Evolutionary conservation across 1,139 yeast species (phyloP).

Genomic region (Insectozyma bohioensis): DNA sequence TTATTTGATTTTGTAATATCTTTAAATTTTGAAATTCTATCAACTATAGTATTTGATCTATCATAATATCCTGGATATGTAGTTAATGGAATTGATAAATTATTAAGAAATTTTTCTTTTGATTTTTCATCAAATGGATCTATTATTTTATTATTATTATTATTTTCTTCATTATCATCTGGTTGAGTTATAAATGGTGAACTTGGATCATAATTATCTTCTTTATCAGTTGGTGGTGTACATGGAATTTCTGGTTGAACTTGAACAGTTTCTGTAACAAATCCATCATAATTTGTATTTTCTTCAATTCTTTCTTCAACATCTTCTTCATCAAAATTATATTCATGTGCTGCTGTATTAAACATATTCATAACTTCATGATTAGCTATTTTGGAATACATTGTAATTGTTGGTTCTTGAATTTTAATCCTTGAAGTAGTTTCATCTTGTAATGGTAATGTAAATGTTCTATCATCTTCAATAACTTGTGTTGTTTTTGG

Average conservation of each 20-base stretch:
- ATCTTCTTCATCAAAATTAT: conserved; percentile 32
- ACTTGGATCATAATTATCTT: conserved; percentile 16
- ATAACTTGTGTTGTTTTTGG: conserved; percentile 2
- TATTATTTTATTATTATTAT: conserved; percentile 11
- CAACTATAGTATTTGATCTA: conserved; percentile 14
- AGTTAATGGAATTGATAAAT: conserved; percentile 25
- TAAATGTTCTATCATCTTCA: conserved; percentile 25
- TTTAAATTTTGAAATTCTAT: conserved; percentile 29
- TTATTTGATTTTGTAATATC: conserved; percentile 33
- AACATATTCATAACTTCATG: conserved; percentile 78
- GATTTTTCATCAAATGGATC: conserved; percentile 23
- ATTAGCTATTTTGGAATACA: conserved; percentile 73
- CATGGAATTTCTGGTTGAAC: conserved; percentile 5
- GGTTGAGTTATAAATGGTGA: conserved; percentile 5
- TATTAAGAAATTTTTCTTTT: conserved; percentile 24
- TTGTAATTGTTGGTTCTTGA: conserved; percentile 74
- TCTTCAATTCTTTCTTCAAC: conserved; percentile 26
- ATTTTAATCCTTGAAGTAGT: conserved; percentile 22
- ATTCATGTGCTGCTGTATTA: conserved; percentile 53
- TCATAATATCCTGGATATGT: conserved; percentile 32
- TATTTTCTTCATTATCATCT: conserved; percentile 1
- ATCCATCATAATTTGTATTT: conserved; percentile 46
- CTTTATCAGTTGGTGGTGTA: conserved; percentile 37
- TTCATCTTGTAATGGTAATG: conserved; percentile 32
- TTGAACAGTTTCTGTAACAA: conserved; percentile 52